phyloP scores from a whole-genome alignment of 2,329 filamentous ascomycete genomes.

The Pseudogymnoascus pannorum region DNA sequence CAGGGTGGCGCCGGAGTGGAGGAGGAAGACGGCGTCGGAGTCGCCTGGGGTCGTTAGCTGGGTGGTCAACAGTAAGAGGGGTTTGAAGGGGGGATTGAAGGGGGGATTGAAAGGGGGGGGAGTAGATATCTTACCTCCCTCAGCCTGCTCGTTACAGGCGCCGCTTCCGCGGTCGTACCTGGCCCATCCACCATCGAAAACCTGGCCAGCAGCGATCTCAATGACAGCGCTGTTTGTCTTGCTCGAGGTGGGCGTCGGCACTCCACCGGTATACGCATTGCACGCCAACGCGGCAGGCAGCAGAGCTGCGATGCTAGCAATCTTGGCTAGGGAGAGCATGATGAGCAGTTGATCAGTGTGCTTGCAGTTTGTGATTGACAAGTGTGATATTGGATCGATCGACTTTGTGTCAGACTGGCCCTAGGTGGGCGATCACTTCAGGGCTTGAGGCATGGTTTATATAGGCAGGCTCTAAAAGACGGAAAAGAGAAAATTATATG shows the following conservation, averaged over 20 bases:
- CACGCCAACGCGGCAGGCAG: slow-evolving; percentile 27
- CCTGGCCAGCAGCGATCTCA: slow-evolving; percentile 25
- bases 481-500: background rate
- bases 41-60: slow-evolving; percentile 15
- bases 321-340: slow-evolving; percentile 6
- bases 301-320: slow-evolving; percentile 20
- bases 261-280: slow-evolving; percentile 27
- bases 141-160: slow-evolving; percentile 36
- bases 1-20: slow-evolving; percentile 36
- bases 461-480: background rate
- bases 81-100: too few relatives aligned
- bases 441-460: background rate
- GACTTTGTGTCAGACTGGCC: background rate
- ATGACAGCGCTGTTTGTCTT: slow-evolving; percentile 29
- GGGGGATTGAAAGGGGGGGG: too few relatives aligned
- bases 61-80: background rate
- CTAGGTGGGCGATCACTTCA: background rate
- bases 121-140: slow-evolving; percentile 29
- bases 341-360: background rate
- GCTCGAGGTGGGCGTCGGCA: slow-evolving; percentile 25
- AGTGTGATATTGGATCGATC: background rate
- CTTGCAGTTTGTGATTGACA: background rate
- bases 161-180: slow-evolving; percentile 35
- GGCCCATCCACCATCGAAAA: slow-evolving; percentile 31
- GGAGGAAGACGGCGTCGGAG: slow-evolving; percentile 37